phyloP scores from a whole-genome alignment of 1,139 yeast species.

The Eremothecium sinecaudum region DNA sequence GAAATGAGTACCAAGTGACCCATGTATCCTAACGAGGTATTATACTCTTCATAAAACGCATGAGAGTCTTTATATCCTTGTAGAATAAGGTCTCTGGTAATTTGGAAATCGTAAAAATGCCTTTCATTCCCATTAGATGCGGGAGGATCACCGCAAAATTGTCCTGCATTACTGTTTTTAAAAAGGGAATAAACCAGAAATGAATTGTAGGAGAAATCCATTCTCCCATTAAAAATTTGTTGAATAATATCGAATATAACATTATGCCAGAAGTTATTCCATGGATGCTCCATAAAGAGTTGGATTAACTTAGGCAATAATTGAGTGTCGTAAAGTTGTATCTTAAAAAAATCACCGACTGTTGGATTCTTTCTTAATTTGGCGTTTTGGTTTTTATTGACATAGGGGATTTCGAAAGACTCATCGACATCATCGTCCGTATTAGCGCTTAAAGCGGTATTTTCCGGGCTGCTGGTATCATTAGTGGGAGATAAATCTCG shows the following conservation, averaged over 20 bases:
- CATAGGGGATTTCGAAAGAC: slow-evolving; percentile 42
- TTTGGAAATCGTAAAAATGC: slow-evolving; percentile 43
- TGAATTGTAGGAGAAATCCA: slow-evolving; percentile 86
- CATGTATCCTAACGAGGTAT: slow-evolving; percentile 86
- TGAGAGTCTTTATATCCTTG: slow-evolving; percentile 74
- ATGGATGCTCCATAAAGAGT: slow-evolving; percentile 87
- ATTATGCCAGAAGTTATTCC: slow-evolving; percentile 96
- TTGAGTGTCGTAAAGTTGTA: slow-evolving; percentile 72
- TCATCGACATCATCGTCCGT: slow-evolving; percentile 28
- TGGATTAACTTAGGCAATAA: slow-evolving; percentile 67
- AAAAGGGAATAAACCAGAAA: slow-evolving; percentile 44
- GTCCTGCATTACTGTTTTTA: slow-evolving; percentile 20
- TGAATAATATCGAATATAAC: slow-evolving; percentile 97
- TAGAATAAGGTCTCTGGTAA: slow-evolving; percentile 68
- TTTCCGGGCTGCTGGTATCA: slow-evolving; percentile 1
- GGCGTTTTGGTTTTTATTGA: slow-evolving; percentile 47
- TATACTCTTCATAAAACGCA: slow-evolving; percentile 53
- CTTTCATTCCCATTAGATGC: slow-evolving; percentile 11
- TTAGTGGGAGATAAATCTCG: not conserved
- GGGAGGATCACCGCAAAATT: no score
- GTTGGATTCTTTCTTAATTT: slow-evolving; percentile 64
- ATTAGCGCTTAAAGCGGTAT: slow-evolving; percentile 6
- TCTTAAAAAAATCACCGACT: slow-evolving; percentile 82
- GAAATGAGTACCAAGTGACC: slow-evolving; percentile 94
- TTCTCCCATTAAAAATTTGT: slow-evolving; percentile 89